Base-by-base conservation (phyloP, 495 filamentous ascomycete genomes). In the Penicillium egyptiacum region DNA sequence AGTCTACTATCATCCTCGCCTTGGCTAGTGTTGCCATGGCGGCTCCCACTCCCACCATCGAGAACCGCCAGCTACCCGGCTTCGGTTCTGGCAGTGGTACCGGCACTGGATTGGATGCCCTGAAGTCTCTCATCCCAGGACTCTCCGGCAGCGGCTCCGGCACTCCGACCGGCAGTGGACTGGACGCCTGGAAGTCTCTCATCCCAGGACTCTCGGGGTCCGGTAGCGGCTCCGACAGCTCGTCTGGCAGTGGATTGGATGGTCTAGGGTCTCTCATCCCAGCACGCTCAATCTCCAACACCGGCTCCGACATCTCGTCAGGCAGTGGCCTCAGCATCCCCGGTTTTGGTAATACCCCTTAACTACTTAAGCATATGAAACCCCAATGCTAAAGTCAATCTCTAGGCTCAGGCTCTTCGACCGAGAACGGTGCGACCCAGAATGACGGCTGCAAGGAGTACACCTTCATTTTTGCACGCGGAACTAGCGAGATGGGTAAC, bases 381-480 rank as follows among this genome's bases (percentile, higher is more conserved):
- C 9, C 14, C 14, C 19, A 46, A 41, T 14, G 12, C 57, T 57
- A 52, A 58, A 17, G 14, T n/a, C 42, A 31, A 39, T 23, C 17
- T 11, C 7, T n/a, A 51, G 48, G 31, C 31, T 35, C 35, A 53
- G 69, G 67, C 17, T 37, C 33, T n/a, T n/a, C 33, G 3, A 80
- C 70, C 25, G 67, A 70, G 17, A 81, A 81, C 60, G 77, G 75
- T 16, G 69, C 83, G 10, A 67, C 68, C 9, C 46, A 73, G 26
- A 70, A 75, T 41, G 66, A 57, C 5, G 51, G 56, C 35, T 84
- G 81, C 66, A 69, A 73, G 41, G 57, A 68, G 19, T 61, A 84
- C 46, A 83, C 82, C 22, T 73, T 86, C 50, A 80, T 87, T 57
- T 86, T 82, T 53, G 83, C 83, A 10, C 78, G 84, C 33, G 83